Evolutionary conservation across 2,329 filamentous ascomycete species (phyloP).

Genomic region (Aspergillus fructus): DNA sequence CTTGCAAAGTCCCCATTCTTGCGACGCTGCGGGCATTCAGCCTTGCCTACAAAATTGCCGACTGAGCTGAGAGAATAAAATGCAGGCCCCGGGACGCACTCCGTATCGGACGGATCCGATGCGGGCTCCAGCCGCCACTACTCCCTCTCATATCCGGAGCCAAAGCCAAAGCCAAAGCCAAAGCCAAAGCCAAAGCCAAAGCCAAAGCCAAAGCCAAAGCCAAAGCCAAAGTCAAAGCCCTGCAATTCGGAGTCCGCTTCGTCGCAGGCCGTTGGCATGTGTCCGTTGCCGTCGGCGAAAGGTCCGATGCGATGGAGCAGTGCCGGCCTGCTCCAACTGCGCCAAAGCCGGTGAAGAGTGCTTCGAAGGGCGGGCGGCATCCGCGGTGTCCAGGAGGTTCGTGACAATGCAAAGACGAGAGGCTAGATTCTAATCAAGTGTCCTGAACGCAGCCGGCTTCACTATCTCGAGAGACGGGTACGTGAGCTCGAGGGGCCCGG

Average conservation of each 20-base stretch:
- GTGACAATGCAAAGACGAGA: neutral
- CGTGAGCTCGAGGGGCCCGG: neutral
- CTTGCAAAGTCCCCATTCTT: no score
- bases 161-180: neutral
- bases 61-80: no score
- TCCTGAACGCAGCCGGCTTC: neutral
- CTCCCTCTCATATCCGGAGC: neutral
- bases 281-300: constrained; percentile 6
- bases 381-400: constrained; percentile 1
- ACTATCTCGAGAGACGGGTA: neutral
- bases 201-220: neutral
- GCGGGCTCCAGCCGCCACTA: neutral
- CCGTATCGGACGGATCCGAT: neutral
- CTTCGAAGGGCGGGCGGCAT: constrained; percentile 2
- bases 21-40: no score
- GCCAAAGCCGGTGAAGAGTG: constrained; percentile 7
- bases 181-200: neutral
- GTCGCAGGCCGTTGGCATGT: neutral
- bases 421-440: neutral
- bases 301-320: constrained; percentile 8
- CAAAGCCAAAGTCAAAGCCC: neutral
- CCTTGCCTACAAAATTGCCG: no score
- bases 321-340: constrained; percentile 8
- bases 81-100: neutral
- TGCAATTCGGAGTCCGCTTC: neutral